Base-by-base conservation (phyloP, 495 filamentous ascomycete species). In the Penicillium angulare region DNA sequence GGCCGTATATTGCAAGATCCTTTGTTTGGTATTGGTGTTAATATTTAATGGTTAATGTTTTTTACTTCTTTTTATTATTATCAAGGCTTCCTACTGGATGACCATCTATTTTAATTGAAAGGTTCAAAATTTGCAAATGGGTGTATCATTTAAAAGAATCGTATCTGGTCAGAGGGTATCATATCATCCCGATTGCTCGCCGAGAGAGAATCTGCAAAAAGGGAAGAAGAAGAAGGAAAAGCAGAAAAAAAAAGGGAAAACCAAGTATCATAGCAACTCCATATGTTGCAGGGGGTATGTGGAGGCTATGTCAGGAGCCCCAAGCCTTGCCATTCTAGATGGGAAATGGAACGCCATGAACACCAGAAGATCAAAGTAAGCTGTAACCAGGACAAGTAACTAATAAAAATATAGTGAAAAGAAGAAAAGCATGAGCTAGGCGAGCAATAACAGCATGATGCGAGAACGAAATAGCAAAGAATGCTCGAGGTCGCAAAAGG, bases 121-220 rank as follows among this genome's bases (percentile, higher is more conserved):
- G n/a, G n/a, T 38, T 16, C 7, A 5, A 3, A n/a, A 20, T 31
- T 31, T 31, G 13, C 2, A 31, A 6, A 31, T 31, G 8, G 13
- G 12, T 9, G 45, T 57, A 31, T 57, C 17, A 52, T 57, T 55
- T 18, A 49, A 45, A 51, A 40, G 52, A 49, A 43, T 55, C 46
- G 53, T 58, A 61, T 64, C 49, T 42, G 61, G 55, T 58, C 52
- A 64, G n/a, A n/a, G 61, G 61, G 61, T 64, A 64, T 64, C 61
- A 59, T 56, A 43, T 55, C 50, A 41, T 59, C 54, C 52, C 53
- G 43, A 17, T 31, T 54, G 55, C 49, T 49, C 47, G 45, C 32
- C 12, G 12, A 34, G 38, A 39, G 32, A 39, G 24, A 32, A 41
- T 40, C 18, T 1, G 13, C 16, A 7, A 39, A 39, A 31, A 47